These are phyloP conservation scores for Ballota nigra DNA, from an alignment of 257 asterid species.

Conservation along the genomic window DNA sequence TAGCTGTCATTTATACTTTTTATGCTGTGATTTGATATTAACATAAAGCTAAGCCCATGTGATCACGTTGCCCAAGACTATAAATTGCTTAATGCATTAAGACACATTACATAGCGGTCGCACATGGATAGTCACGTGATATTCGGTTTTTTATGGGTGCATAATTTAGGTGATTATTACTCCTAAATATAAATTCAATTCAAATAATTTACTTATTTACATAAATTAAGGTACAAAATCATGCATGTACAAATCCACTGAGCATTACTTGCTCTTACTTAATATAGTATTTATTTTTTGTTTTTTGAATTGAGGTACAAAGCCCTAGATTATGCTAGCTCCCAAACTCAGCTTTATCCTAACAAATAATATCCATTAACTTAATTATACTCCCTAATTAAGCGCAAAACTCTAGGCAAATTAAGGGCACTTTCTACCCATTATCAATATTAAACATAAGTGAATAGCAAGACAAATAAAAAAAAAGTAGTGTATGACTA, in stretches of 20 bases:
- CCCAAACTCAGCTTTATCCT: conserved; percentile 18
- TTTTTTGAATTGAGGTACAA: conserved; percentile 18
- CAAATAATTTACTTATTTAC: too few species aligned
- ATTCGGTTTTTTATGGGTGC: background rate
- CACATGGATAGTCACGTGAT: conserved; percentile 30
- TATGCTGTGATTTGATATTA: conserved; percentile 36
- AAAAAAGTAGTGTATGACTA: too few species aligned
- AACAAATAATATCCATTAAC: too few species aligned
- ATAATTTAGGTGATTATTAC: too few species aligned
- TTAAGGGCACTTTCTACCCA: too few species aligned
- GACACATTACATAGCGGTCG: conserved; percentile 17
- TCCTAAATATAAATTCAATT: too few species aligned
- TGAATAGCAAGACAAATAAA: too few species aligned
- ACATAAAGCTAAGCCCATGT: conserved; percentile 38
- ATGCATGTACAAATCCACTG: background rate
- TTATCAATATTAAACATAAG: too few species aligned
- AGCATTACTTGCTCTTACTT: background rate
- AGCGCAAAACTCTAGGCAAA: too few species aligned
- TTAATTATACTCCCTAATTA: too few species aligned
- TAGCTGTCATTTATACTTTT: conserved; percentile 34
- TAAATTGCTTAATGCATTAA: conserved; percentile 3
- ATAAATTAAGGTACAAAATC: too few species aligned
- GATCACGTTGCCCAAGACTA: conserved; percentile 36
- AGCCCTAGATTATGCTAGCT: conserved; percentile 32
- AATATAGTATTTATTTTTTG: background rate